These are phyloP conservation scores for Nemania abortiva DNA, from an alignment of 2,329 filamentous ascomycete species.

Conservation along the genomic window DNA sequence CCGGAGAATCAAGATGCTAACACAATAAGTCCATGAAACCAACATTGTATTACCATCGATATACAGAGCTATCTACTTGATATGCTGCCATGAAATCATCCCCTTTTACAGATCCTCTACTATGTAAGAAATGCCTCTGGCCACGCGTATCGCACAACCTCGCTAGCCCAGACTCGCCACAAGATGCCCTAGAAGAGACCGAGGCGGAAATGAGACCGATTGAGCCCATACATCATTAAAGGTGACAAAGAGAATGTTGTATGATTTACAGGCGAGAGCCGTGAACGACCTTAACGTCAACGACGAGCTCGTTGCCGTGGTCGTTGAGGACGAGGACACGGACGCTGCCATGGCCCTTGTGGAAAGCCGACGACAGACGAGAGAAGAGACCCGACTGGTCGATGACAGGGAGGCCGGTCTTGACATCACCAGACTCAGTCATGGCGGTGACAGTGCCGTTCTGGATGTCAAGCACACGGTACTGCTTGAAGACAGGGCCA, in stretches of 20 bases:
- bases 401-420: constrained; percentile 92
- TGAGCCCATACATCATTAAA: constrained; percentile 48
- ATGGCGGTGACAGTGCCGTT: constrained; percentile 89
- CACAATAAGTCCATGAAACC: constrained; percentile 41
- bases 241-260: constrained; percentile 23
- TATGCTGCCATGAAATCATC: constrained; percentile 54
- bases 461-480: constrained; percentile 97
- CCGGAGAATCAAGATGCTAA: background rate
- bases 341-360: constrained; percentile 91
- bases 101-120: constrained; percentile 49
- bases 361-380: constrained; percentile 85
- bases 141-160: constrained; percentile 44
- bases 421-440: constrained; percentile 99
- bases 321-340: constrained; percentile 97
- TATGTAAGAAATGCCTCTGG: constrained; percentile 38
- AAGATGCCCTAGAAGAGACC: constrained; percentile 39
- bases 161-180: constrained; percentile 41
- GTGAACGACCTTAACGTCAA: constrained; percentile 99
- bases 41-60: constrained; percentile 53
- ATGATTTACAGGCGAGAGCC: constrained; percentile 72
- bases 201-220: constrained; percentile 46
- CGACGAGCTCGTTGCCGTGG: constrained; percentile 90
- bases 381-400: constrained; percentile 91
- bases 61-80: constrained; percentile 59
- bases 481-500: constrained; percentile 99